Conservation (phyloP, 2,329 filamentous ascomycete species). For the Bipolaris cookei region DNA sequence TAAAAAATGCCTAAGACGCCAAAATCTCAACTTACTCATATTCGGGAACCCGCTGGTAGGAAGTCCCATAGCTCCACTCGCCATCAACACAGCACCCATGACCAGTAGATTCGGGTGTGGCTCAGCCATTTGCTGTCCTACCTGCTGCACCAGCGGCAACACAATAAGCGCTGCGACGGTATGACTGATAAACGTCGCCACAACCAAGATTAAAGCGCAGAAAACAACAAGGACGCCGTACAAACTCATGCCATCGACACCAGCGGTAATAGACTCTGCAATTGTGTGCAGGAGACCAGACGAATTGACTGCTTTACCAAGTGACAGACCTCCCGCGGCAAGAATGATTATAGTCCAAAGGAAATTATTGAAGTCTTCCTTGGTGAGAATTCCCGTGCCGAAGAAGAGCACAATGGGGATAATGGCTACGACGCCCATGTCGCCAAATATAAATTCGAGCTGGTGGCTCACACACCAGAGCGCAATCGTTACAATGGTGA, state of each 20-base stretch:
- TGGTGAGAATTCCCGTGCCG: conserved; percentile 92
- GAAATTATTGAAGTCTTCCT: conserved; percentile 99
- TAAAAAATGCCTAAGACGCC: not conserved
- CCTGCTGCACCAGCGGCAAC: conserved; percentile 84
- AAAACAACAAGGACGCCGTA: conserved; percentile 90
- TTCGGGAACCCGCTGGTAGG: conserved; percentile 98
- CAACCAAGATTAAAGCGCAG: conserved; percentile 80
- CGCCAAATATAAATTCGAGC: conserved; percentile 84
- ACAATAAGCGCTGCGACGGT: conserved; percentile 96
- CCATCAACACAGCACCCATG: conserved; percentile 96
- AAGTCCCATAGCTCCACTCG: conserved; percentile 94
- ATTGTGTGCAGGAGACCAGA: conserved; percentile 92
- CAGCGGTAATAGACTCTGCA: conserved; percentile 74
- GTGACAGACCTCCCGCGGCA: conserved; percentile 86
- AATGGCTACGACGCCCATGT: conserved; percentile 98
- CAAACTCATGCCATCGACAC: conserved; percentile 78
- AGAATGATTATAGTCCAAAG: conserved; percentile 99
- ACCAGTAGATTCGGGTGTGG: conserved; percentile 94
- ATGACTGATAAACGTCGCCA: conserved; percentile 97
- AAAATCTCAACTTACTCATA: conserved; percentile 80
- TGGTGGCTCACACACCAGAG: conserved; percentile 94
- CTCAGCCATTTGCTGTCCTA: conserved; percentile 81
- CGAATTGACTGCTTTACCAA: conserved; percentile 92
- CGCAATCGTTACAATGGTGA: conserved; percentile 82
- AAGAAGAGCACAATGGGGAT: conserved; percentile 97